These are phyloP conservation scores for Tricholoma sp. DNA, from an alignment of 768 basidiomycete species.

Conservation along the genomic window DNA sequence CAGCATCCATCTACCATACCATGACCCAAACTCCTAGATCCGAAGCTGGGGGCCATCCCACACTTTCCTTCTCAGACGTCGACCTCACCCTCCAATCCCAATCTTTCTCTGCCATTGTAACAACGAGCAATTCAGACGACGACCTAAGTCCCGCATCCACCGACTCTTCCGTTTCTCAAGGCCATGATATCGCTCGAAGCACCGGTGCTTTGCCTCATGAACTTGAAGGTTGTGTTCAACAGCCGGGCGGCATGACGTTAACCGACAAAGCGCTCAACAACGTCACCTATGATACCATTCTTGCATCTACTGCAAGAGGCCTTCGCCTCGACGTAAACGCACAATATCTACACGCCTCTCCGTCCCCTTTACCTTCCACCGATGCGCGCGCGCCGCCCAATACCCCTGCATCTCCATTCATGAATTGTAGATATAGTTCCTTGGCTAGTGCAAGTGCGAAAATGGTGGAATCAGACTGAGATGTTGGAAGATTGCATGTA, in stretches of 20 bases:
- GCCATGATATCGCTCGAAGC: background rate
- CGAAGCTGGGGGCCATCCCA: background rate
- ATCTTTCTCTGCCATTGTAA: background rate
- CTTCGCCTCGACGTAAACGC: slow-evolving; percentile 2
- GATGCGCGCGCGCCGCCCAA: slow-evolving; percentile 17
- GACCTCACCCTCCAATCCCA: background rate
- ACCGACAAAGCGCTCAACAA: slow-evolving; percentile 16
- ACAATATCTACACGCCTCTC: background rate
- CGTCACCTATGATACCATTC: slow-evolving; percentile 20
- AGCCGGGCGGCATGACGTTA: slow-evolving; percentile 1
- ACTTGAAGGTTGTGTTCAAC: background rate
- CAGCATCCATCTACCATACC: too few relatives aligned
- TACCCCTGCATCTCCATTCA: slow-evolving; percentile 7
- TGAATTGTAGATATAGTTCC: slow-evolving; percentile 5
- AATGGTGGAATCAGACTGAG: slow-evolving; percentile 5
- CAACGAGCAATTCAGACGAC: background rate
- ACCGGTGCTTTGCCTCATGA: background rate
- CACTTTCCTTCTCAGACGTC: background rate
- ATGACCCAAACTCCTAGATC: background rate
- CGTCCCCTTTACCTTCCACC: slow-evolving; percentile 2
- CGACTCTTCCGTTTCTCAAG: background rate
- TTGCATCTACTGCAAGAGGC: slow-evolving; percentile 16
- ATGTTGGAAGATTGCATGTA: background rate
- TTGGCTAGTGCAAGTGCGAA: slow-evolving; percentile 6
- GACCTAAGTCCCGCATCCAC: background rate